Evolutionary conservation across 2,329 filamentous ascomycete genomes (phyloP), one percentile per base, ranked within the genome.

Genomic region (Beauveria sp.): DNA sequence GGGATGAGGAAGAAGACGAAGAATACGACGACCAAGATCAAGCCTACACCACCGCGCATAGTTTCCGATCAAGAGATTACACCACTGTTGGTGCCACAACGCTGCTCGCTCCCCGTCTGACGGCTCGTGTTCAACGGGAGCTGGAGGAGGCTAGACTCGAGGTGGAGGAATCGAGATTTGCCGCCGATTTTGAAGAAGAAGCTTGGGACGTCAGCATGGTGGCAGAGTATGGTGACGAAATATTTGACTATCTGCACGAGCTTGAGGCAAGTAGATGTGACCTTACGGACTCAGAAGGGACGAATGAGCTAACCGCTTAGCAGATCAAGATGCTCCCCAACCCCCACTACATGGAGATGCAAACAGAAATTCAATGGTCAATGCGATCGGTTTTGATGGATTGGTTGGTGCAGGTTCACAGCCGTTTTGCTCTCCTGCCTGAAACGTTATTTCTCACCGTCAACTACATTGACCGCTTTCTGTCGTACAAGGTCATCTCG

Each of bases 371-470:
- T 61, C 91, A 96, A 72, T 99, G 94, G 94, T 96, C 92, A 3
- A 99, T 97, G 94, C 91, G 94, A 52, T 89, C 92, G 6, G 91
- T 97, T 24, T 81, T 99, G 59, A 96, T 99, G 87, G 94, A 97
- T 74, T 99, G 94, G 94, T 82, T 99, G 48, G 89, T 97, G 52
- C 92, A 99, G 73, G 94, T 99, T 34, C 94, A 99, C 73, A 85
- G 88, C 67, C 90, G 94, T 41, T 99, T 99, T 77, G 85, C 84
- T 41, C 83, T 99, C 30, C 84, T 97, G 9, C 93, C 93, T 0
- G 94, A 99, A 79, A 99, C 94, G 0, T 80, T 99, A 6, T 99
- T 96, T 77, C 84, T 97, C 62, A 90, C 89, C 28, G 90, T 96
- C 76, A 99, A 99, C 79, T 97, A 94, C 75, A 92, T 99, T 64